These are phyloP conservation scores for Malassezia sympodialis DNA, from an alignment of 1,284 basidiomycete genomes.

Conservation along the genomic window DNA sequence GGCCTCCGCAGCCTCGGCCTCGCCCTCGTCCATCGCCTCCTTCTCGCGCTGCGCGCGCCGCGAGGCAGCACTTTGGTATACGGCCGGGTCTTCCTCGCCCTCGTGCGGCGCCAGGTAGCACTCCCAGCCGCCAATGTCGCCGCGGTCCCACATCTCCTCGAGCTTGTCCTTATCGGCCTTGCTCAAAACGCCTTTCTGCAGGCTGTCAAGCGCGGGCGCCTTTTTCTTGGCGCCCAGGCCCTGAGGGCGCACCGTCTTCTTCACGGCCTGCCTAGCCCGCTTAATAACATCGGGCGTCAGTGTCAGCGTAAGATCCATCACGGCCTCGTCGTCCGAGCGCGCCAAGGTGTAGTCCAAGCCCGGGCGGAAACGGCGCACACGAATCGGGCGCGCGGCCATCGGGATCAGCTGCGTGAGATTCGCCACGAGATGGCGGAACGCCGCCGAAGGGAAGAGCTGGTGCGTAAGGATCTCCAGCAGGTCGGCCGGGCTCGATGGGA, in stretches of 20 bases:
- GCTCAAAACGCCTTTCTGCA: conserved; percentile 16
- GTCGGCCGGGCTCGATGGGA: conserved; percentile 24
- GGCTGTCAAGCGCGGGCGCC: conserved; percentile 1
- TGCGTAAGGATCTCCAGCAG: conserved; percentile 33
- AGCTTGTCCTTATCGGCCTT: conserved; percentile 35
- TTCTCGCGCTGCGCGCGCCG: conserved; percentile 25
- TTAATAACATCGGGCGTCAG: conserved; percentile 61
- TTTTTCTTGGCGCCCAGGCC: conserved; percentile 45
- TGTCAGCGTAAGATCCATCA: conserved; percentile 80
- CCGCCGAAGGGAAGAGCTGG: conserved; percentile 59
- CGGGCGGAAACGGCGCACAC: conserved; percentile 78
- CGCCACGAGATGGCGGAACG: conserved; percentile 83
- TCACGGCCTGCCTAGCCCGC: conserved; percentile 26
- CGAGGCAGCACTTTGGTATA: conserved; percentile 60
- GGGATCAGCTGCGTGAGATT: conserved; percentile 69
- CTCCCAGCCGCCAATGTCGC: conserved; percentile 89
- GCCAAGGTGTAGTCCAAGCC: conserved; percentile 93
- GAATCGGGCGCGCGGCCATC: conserved; percentile 56
- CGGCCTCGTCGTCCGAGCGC: conserved; percentile 64
- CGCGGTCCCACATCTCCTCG: conserved; percentile 57
- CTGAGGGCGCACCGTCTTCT: conserved; percentile 27
- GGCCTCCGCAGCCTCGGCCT: conserved; percentile 52
- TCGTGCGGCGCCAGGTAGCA: conserved; percentile 92
- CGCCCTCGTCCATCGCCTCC: conserved; percentile 40
- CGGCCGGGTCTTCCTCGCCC: conserved; percentile 67